Evolutionary conservation across 2,329 filamentous ascomycete genomes (phyloP).

Genomic region (Aspergillus uvarum): DNA sequence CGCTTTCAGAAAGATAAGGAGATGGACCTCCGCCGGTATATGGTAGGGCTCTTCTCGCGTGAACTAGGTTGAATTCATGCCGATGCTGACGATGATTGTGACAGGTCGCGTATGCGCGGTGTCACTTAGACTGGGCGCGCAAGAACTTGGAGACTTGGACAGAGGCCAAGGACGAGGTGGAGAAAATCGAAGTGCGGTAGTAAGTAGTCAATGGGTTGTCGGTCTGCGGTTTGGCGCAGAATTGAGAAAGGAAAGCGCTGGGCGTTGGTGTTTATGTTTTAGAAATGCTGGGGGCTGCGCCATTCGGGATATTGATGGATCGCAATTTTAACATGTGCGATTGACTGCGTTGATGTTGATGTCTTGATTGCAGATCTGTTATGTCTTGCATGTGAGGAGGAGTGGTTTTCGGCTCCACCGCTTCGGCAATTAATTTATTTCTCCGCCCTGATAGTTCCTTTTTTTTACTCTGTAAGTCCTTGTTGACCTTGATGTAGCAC

Average conservation of each 20-base stretch:
- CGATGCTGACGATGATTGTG: not conserved
- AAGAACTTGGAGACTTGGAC: conserved; percentile 91
- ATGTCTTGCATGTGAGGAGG: too few relatives aligned
- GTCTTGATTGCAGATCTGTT: too few relatives aligned
- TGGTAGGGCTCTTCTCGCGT: conserved; percentile 63
- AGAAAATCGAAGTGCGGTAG: conserved; percentile 67
- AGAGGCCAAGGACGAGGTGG: conserved; percentile 81
- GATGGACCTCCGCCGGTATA: conserved; percentile 87
- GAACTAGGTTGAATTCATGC: conserved; percentile 9
- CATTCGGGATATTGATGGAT: not conserved
- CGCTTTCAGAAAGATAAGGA: conserved; percentile 95
- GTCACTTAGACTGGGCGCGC: conserved; percentile 90
- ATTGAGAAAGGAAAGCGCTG: not conserved
- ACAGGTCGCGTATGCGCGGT: conserved; percentile 86
- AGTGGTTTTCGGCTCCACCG: not conserved
- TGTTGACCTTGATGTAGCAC: too few relatives aligned
- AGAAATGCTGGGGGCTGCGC: not conserved
- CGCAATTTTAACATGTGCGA: too few relatives aligned
- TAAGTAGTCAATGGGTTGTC: not conserved
- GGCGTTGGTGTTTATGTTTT: conserved; percentile 3
- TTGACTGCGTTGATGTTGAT: too few relatives aligned
- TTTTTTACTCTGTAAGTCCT: too few relatives aligned
- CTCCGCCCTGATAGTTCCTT: not conserved
- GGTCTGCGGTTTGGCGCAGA: not conserved
- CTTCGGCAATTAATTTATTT: not conserved